Conservation (phyloP, 305 asterid species). For the Fraxinus latifolia region DNA sequence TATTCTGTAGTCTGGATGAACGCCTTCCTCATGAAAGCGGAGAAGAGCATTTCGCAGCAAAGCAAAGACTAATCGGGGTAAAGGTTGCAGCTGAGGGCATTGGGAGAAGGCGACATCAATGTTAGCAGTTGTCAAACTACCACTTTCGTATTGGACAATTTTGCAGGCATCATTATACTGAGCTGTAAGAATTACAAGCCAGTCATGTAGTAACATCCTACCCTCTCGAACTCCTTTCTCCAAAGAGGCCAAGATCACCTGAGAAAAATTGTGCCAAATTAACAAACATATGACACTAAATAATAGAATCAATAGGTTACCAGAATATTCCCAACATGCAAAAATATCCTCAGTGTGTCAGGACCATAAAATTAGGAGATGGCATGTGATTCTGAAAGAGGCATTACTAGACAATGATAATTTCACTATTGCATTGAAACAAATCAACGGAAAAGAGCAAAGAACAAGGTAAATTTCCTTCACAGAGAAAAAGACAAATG, state of each 20-base stretch:
- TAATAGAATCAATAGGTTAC: neutral
- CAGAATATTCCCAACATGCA: neutral
- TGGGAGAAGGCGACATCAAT: slow-evolving; percentile 84
- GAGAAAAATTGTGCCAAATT: slow-evolving; percentile 23
- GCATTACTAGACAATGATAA: slow-evolving; percentile 11
- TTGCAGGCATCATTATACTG: slow-evolving; percentile 83
- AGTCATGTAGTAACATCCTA: slow-evolving; percentile 83
- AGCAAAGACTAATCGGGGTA: slow-evolving; percentile 91
- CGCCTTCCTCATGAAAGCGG: slow-evolving; percentile 97
- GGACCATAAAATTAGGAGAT: neutral
- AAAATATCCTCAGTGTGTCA: neutral
- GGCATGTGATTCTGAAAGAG: neutral
- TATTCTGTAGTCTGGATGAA: slow-evolving; percentile 94
- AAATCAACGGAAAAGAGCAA: neutral
- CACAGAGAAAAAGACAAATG: neutral
- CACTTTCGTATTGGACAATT: slow-evolving; percentile 58
- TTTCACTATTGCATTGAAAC: slow-evolving; percentile 11
- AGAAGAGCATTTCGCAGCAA: slow-evolving; percentile 88
- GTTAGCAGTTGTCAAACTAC: slow-evolving; percentile 46
- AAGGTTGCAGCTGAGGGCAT: slow-evolving; percentile 85
- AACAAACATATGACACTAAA: slow-evolving; percentile 13
- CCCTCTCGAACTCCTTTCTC: slow-evolving; percentile 97
- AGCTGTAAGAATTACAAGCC: slow-evolving; percentile 94
- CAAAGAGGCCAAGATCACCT: slow-evolving; percentile 88
- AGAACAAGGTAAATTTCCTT: neutral